These are phyloP conservation scores for Moringa oleifera DNA, from an alignment of 345 rosid species.

Conservation along the genomic window DNA sequence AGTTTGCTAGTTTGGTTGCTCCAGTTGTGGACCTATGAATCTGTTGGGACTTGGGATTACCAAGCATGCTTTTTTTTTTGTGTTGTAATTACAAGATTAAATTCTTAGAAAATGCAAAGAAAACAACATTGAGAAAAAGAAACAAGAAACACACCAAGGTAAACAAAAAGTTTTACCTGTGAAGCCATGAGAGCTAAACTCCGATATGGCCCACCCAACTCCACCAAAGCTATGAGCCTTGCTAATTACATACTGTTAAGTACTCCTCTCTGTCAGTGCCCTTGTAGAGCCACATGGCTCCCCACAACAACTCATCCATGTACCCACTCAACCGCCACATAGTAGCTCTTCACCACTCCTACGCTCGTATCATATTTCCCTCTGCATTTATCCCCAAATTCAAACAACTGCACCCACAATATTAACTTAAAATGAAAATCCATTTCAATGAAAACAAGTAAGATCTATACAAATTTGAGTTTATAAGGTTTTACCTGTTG, in stretches of 20 bases:
- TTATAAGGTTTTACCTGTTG: no score
- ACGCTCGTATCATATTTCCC: constrained; percentile 77
- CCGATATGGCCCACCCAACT: constrained; percentile 81
- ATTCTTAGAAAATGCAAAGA: not conserved
- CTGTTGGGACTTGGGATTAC: no score
- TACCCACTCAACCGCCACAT: constrained; percentile 91
- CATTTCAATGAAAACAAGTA: no score
- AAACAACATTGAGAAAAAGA: not conserved
- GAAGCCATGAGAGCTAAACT: constrained; percentile 85
- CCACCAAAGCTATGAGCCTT: constrained; percentile 74
- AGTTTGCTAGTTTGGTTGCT: no score
- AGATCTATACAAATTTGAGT: no score
- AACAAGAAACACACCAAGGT: not conserved
- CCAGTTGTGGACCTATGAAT: no score
- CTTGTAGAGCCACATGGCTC: constrained; percentile 80
- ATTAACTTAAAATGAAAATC: no score
- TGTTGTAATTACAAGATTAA: no score
- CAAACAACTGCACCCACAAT: constrained; percentile 84
- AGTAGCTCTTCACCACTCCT: constrained; percentile 72
- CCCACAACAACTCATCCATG: constrained; percentile 96
- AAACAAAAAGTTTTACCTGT: constrained; percentile 43
- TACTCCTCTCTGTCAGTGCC: constrained; percentile 79
- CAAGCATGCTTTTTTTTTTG: no score
- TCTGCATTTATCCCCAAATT: constrained; percentile 72
- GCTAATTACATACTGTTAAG: constrained; percentile 43